Evolutionary conservation across 179 eudicot species (phyloP).

Genomic region (Corrigiola litoralis): DNA sequence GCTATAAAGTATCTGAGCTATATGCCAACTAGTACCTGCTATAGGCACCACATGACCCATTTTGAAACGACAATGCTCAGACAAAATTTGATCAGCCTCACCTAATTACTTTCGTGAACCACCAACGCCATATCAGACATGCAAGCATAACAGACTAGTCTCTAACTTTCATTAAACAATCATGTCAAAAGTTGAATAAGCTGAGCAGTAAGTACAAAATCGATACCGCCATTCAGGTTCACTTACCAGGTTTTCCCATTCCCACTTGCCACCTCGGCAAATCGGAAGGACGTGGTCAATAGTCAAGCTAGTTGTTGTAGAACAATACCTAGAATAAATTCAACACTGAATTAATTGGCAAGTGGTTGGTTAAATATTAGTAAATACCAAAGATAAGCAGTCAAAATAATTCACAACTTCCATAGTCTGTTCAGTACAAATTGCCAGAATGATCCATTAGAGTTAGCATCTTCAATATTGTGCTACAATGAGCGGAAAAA

Average conservation of each 20-base stretch:
- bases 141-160: not conserved
- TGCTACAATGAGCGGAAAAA: too few species aligned
- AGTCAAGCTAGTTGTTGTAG: constrained; percentile 57
- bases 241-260: constrained; percentile 94
- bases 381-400: not conserved
- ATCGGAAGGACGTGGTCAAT: constrained; percentile 83
- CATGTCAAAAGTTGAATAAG: not conserved
- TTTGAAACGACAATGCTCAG: too few species aligned
- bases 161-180: not conserved
- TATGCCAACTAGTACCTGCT: too few species aligned
- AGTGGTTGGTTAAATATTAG: not conserved
- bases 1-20: too few species aligned
- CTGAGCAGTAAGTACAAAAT: not conserved
- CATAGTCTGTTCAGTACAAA: not conserved
- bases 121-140: not conserved
- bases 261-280: constrained; percentile 87
- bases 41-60: too few species aligned
- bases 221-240: constrained; percentile 3
- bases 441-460: not conserved
- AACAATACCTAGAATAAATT: constrained; percentile 57
- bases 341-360: not conserved
- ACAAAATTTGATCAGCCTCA: too few species aligned
- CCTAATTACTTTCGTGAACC: not conserved
- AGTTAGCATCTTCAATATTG: too few species aligned
- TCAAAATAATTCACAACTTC: not conserved